Evolutionary conservation across 2,329 filamentous ascomycete species (phyloP).

Genomic region (Fusarium subglutinans): DNA sequence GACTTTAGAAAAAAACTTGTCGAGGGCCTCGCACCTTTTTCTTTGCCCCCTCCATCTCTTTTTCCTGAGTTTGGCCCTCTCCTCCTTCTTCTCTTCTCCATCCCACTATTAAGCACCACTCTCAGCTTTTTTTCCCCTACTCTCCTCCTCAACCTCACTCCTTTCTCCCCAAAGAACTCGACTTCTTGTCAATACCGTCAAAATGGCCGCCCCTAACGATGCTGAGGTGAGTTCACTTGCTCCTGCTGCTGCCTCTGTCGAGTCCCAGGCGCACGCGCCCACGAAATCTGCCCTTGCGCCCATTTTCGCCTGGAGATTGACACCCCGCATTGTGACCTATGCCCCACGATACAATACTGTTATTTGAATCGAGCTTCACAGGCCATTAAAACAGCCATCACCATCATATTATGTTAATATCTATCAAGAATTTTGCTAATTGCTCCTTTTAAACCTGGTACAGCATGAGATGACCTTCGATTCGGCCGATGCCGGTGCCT

Average conservation of each 20-base stretch:
- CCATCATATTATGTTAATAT: background rate
- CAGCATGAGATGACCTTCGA: conserved; percentile 83
- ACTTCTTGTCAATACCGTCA: conserved; percentile 57
- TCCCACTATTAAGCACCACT: conserved; percentile 42
- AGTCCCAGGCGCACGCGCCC: conserved; percentile 36
- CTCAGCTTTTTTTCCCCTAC: conserved; percentile 41
- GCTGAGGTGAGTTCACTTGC: conserved; percentile 57
- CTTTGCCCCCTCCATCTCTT: conserved; percentile 45
- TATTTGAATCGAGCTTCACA: conserved; percentile 23
- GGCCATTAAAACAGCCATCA: conserved; percentile 14
- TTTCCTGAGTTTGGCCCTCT: conserved; percentile 41
- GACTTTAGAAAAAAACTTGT: conserved; percentile 51
- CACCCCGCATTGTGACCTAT: conserved; percentile 59
- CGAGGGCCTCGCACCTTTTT: conserved; percentile 48
- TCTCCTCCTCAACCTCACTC: conserved; percentile 40
- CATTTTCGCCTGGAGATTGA: conserved; percentile 49
- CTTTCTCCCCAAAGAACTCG: conserved; percentile 44
- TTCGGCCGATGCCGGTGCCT: conserved; percentile 94
- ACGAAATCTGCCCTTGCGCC: conserved; percentile 40
- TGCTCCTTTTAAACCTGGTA: conserved; percentile 14
- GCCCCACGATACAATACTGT: conserved; percentile 47
- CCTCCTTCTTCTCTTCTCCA: conserved; percentile 45
- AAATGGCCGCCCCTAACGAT: conserved; percentile 60
- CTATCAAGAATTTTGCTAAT: conserved; percentile 34
- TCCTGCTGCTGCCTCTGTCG: conserved; percentile 2